Evolutionary conservation across 805 yeast species (phyloP), one percentile per base, ranked within the genome.

Genomic region (Wickerhamomyces bovis): DNA sequence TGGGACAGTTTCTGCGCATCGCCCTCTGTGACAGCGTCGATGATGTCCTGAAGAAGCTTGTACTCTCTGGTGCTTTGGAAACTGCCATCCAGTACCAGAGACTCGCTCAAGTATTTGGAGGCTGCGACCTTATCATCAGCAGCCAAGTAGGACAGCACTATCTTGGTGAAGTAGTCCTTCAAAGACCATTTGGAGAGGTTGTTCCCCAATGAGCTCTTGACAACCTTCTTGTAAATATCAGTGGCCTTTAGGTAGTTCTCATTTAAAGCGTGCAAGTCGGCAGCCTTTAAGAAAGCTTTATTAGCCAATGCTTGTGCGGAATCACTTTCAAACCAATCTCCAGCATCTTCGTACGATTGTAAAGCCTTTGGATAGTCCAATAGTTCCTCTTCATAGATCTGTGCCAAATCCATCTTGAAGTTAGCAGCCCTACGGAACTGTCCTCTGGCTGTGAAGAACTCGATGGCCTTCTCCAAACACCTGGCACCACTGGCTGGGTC

Each of bases 371-470:
- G 69, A 28, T 70, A 65, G 58, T 90, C 92, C 43, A 76, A 76
- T 19, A 88, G 69, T 42, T 84, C 86, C 41, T 77, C 76, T 66
- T 92, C 98, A 61, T 86, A 88, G 41, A 92, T 66, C 54, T 81
- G 89, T 11, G 90, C 99, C 60, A 94, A 73, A 63, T 94, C 99
- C 72, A 85, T 80, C 62, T 90, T 85, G 70, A 85, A 90, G 62
- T 89, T 89, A 12, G 99, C 99, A 21, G 96, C 97, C 64, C 98
- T 76, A 64, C 99, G 81, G 69, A 94, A 94, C 65, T 92, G 97
- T 12, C 99, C 99, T 56, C 87, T 81, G 52, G 80, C 75, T 2
- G 96, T 89, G 65, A 90, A 92, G 61, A 88, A 75, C 52, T 80
- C 83, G 50, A 92, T 82, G 0, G 98, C 96, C 56, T 76, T 77